Evolutionary conservation across 805 yeast species (phyloP).

Genomic region (Schwanniomyces occidentalis): DNA sequence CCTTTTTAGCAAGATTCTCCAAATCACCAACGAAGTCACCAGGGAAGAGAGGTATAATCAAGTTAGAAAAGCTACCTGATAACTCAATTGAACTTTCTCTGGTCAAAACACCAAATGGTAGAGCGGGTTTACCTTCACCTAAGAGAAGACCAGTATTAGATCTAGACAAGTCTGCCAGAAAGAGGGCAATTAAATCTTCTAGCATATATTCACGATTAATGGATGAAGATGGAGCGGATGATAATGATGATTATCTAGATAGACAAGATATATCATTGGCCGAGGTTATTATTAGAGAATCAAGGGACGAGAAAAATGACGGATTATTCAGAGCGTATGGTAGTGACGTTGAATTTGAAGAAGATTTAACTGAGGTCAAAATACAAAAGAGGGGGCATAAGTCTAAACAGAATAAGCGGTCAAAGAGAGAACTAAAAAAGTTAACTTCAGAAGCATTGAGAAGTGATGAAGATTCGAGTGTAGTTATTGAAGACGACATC

Average conservation of each 20-base stretch:
- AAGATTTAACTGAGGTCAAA: conserved; percentile 14
- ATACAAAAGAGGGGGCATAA: conserved; percentile 1
- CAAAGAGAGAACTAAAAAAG: conserved; percentile 1
- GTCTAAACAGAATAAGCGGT: conserved; percentile 1
- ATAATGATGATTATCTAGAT: conserved; percentile 23
- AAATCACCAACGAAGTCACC: conserved; percentile 9
- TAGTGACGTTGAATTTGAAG: conserved; percentile 23
- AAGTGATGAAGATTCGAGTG: not conserved
- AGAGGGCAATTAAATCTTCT: conserved; percentile 42
- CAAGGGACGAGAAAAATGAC: conserved; percentile 14
- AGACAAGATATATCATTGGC: conserved; percentile 47
- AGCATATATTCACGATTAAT: conserved; percentile 25
- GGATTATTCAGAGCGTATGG: conserved; percentile 19
- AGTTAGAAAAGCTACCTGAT: not conserved
- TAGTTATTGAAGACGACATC: not conserved
- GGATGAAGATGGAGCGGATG: conserved; percentile 35
- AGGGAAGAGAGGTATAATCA: conserved; percentile 15
- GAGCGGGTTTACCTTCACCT: conserved; percentile 50
- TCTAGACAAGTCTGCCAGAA: conserved; percentile 49
- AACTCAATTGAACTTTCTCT: conserved; percentile 19
- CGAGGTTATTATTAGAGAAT: conserved; percentile 32
- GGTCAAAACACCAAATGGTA: conserved; percentile 41
- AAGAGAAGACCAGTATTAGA: conserved; percentile 33
- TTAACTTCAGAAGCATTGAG: not conserved
- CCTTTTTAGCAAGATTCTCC: not conserved